These are phyloP conservation scores for Candida alai DNA, from an alignment of 805 yeast genomes.

Conservation along the genomic window DNA sequence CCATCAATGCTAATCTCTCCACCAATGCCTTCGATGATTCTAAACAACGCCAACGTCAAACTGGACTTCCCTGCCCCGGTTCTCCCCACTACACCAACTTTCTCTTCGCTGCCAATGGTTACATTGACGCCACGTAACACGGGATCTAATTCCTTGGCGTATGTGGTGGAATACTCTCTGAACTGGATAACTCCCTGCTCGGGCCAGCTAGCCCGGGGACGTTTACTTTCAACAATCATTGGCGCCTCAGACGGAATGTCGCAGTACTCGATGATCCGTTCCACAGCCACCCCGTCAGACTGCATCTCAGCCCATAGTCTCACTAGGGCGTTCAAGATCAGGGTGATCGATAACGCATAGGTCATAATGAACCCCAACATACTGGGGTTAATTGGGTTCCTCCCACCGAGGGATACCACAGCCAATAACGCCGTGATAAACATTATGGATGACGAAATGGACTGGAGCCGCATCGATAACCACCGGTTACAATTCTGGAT, in stretches of 20 bases:
- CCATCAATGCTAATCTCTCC: slow-evolving; percentile 76
- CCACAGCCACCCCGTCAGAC: slow-evolving; percentile 30
- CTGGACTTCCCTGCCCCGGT: slow-evolving; percentile 97
- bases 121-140: slow-evolving; percentile 69
- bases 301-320: slow-evolving; percentile 34
- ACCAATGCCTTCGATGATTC: slow-evolving; percentile 73
- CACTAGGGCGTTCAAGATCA: slow-evolving; percentile 27
- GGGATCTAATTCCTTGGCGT: slow-evolving; percentile 76
- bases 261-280: slow-evolving; percentile 36
- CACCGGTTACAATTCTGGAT: slow-evolving; percentile 28
- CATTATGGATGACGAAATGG: slow-evolving; percentile 31
- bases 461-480: slow-evolving; percentile 36
- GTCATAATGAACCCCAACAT: slow-evolving; percentile 37
- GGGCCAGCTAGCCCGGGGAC: slow-evolving; percentile 64
- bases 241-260: slow-evolving; percentile 41
- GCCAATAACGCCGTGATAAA: slow-evolving; percentile 25
- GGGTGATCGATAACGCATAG: slow-evolving; percentile 30
- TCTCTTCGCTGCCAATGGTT: slow-evolving; percentile 68
- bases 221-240: slow-evolving; percentile 32
- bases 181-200: slow-evolving; percentile 61
- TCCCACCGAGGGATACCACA: slow-evolving; percentile 21
- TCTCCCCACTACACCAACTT: slow-evolving; percentile 93
- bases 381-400: slow-evolving; percentile 25
- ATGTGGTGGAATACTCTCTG: slow-evolving; percentile 74
- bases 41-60: slow-evolving; percentile 75